Evolutionary conservation across 1,139 yeast genomes (phyloP).

Genomic region (Barnettozyma hawaiiensis): DNA sequence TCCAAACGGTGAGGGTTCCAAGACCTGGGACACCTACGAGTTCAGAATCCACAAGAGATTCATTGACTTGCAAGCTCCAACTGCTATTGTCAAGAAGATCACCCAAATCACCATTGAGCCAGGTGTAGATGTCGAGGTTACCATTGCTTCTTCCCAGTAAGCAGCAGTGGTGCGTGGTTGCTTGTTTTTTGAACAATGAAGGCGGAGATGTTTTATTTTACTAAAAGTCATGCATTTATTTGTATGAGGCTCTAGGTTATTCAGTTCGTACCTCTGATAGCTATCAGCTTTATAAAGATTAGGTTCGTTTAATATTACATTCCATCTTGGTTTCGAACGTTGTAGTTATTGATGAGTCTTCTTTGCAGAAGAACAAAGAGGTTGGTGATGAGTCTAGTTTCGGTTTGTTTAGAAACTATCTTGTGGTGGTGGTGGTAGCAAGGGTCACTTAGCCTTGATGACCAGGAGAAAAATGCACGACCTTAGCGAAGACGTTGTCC

Average conservation of each 20-base stretch:
- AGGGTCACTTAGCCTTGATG: too few relatives aligned
- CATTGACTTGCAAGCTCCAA: conserved; percentile 97
- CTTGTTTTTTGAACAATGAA: conserved; percentile 2
- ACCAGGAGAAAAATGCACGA: background rate
- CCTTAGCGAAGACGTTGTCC: background rate
- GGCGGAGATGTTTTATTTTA: conserved; percentile 5
- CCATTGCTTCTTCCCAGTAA: conserved; percentile 43
- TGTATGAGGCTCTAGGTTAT: conserved; percentile 24
- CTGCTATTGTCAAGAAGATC: conserved; percentile 89
- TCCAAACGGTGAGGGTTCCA: conserved; percentile 99
- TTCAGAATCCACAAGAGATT: conserved; percentile 99
- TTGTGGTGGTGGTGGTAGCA: too few relatives aligned
- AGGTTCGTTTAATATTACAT: conserved; percentile 10
- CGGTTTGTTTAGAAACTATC: background rate
- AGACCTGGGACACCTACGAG: conserved; percentile 99
- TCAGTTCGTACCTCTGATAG: conserved; percentile 28
- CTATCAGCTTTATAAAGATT: conserved; percentile 23
- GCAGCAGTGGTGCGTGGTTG: conserved; percentile 38
- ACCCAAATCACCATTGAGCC: conserved; percentile 91
- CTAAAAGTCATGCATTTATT: conserved; percentile 5
- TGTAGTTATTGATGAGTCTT: too few relatives aligned
- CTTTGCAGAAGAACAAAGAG: too few relatives aligned
- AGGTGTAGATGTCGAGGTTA: conserved; percentile 59
- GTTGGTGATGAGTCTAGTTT: background rate
- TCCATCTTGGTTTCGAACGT: conserved; percentile 1